Evolutionary conservation across 306 rosid species (phyloP).

Genomic region (Canavalia gladiata): DNA sequence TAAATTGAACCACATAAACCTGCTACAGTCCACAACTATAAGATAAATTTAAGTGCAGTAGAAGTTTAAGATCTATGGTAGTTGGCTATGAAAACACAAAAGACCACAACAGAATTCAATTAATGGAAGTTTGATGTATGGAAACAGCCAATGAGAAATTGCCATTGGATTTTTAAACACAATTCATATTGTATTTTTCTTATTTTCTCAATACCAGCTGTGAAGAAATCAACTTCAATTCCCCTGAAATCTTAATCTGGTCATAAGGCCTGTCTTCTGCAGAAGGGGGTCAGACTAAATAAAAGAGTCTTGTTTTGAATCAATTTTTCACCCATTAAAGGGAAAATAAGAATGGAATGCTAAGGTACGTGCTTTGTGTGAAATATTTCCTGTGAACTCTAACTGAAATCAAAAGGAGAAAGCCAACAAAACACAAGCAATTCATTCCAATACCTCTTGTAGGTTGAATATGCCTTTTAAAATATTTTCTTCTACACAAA

Average conservation of each 20-base stretch:
- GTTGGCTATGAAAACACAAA: not conserved
- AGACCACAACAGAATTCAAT: constrained; percentile 37
- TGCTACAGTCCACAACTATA: not conserved
- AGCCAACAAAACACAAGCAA: constrained; percentile 21
- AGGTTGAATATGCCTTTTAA: not conserved
- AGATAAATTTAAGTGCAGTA: constrained; percentile 12
- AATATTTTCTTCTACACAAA: not conserved
- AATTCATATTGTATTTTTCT: not conserved
- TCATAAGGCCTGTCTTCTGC: constrained; percentile 22
- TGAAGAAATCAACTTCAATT: constrained; percentile 21
- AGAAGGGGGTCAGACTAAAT: not conserved
- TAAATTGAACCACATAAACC: constrained; percentile 13
- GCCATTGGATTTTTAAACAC: not conserved
- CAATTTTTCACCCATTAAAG: not conserved
- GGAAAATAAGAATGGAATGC: not conserved
- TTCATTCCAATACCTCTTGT: not conserved
- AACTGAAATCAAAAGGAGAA: constrained; percentile 1
- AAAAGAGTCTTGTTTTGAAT: constrained; percentile 3
- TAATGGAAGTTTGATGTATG: constrained; percentile 29
- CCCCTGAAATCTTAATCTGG: constrained; percentile 29
- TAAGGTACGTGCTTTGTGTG: not conserved
- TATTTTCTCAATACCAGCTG: not conserved
- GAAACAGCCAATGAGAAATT: constrained; percentile 14
- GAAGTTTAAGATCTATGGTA: constrained; percentile 2
- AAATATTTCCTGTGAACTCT: not conserved